A percentile compares a stretch with the other conserved stretches of the same genome.
These are phyloP conservation scores for Leccinum variabile DNA, from an alignment of 1,284 basidiomycete genomes.

Conservation along the genomic window DNA sequence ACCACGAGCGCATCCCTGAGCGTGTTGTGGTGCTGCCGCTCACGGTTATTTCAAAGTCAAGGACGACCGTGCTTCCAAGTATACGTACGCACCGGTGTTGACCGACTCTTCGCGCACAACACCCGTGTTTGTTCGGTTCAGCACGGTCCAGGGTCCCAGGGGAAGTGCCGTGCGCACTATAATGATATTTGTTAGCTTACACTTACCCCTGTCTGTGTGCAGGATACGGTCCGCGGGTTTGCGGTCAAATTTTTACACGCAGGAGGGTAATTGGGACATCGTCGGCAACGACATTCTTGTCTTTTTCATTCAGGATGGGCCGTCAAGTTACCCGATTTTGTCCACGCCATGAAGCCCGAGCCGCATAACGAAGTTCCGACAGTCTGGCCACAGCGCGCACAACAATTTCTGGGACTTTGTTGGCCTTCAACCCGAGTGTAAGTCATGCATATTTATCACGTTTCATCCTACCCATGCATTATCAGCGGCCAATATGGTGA, in stretches of 20 bases:
- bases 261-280: slow-evolving; percentile 81
- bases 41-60: slow-evolving; percentile 80
- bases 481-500: slow-evolving; percentile 72
- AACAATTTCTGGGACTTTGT: slow-evolving; percentile 87
- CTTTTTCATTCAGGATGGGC: slow-evolving; percentile 82
- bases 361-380: slow-evolving; percentile 71
- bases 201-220: background rate
- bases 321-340: slow-evolving; percentile 81
- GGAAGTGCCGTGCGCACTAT: slow-evolving; percentile 59
- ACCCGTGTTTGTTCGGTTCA: slow-evolving; percentile 79
- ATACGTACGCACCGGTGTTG: slow-evolving; percentile 66
- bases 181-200: background rate
- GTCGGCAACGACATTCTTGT: slow-evolving; percentile 79
- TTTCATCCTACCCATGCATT: slow-evolving; percentile 19
- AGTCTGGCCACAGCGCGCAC: slow-evolving; percentile 60
- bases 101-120: slow-evolving; percentile 71
- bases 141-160: slow-evolving; percentile 74
- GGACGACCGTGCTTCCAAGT: slow-evolving; percentile 60
- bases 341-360: slow-evolving; percentile 81
- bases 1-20: slow-evolving; percentile 86
- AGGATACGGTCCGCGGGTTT: slow-evolving; percentile 83
- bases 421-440: slow-evolving; percentile 61
- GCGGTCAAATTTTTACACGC: slow-evolving; percentile 78
- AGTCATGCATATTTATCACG: slow-evolving; percentile 19
- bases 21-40: slow-evolving; percentile 70